Evolutionary conservation across 257 asterid genomes (phyloP).

Genomic region (Primulina eburnea): DNA sequence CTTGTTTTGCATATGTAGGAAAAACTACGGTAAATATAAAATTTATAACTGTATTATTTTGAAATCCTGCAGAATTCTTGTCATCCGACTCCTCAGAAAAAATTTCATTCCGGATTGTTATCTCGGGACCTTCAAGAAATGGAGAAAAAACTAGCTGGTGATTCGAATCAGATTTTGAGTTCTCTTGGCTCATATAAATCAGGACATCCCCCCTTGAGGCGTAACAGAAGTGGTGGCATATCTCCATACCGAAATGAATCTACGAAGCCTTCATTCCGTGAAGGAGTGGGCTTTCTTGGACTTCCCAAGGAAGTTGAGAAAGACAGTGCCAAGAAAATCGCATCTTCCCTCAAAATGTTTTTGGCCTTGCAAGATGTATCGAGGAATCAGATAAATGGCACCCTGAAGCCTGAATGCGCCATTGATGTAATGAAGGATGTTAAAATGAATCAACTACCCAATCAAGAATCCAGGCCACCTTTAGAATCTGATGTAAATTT

Average conservation of each 20-base stretch:
- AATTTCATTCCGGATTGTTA: slow-evolving; percentile 72
- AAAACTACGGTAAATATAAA: neutral
- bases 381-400: slow-evolving; percentile 34
- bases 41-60: slow-evolving; percentile 8
- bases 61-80: slow-evolving; percentile 47
- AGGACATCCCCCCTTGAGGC: slow-evolving; percentile 64
- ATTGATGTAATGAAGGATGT: neutral
- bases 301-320: slow-evolving; percentile 55
- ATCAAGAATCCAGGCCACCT: slow-evolving; percentile 23
- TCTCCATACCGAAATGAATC: slow-evolving; percentile 83
- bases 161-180: slow-evolving; percentile 34
- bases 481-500: slow-evolving; percentile 24
- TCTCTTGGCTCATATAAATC: slow-evolving; percentile 36
- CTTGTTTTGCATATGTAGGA: neutral
- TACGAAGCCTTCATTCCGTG: slow-evolving; percentile 73
- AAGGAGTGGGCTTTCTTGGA: slow-evolving; percentile 73
- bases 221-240: slow-evolving; percentile 60
- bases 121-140: slow-evolving; percentile 47
- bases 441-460: neutral
- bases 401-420: neutral
- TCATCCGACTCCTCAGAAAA: slow-evolving; percentile 52
- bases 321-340: slow-evolving; percentile 44
- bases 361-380: slow-evolving; percentile 57
- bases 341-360: slow-evolving; percentile 49
- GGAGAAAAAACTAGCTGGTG: slow-evolving; percentile 35